Conservation (phyloP, 2,329 filamentous ascomycete species). For the Diaporthe capsici region DNA sequence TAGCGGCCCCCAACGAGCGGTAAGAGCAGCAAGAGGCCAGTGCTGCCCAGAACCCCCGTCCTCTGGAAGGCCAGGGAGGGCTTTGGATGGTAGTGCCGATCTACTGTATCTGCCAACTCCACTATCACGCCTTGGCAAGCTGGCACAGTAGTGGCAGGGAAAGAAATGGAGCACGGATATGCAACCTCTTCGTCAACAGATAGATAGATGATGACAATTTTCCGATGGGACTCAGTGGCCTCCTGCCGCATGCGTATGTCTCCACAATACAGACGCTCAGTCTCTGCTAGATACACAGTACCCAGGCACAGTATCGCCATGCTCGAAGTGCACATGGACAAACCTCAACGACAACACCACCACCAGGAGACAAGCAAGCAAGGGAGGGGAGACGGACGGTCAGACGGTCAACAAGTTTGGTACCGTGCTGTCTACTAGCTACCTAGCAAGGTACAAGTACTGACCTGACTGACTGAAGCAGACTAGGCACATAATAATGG, state of each 20-base stretch:
- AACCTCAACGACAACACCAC: neutral
- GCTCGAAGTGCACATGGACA: neutral
- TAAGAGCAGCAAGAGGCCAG: constrained; percentile 29
- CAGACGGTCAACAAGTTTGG: constrained; percentile 18
- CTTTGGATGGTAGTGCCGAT: constrained; percentile 32
- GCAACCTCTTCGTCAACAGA: constrained; percentile 33
- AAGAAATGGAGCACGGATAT: constrained; percentile 29
- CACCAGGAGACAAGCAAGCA: neutral
- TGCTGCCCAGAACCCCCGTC: constrained; percentile 12
- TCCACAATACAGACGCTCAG: constrained; percentile 3
- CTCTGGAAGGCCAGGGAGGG: neutral
- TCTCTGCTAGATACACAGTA: neutral
- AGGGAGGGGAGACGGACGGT: neutral
- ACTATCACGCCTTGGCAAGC: constrained; percentile 12
- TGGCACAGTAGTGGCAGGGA: constrained; percentile 11
- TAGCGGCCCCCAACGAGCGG: constrained; percentile 28
- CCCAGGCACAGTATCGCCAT: constrained; percentile 3
- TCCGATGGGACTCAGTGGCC: constrained; percentile 13
- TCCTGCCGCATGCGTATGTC: constrained; percentile 16
- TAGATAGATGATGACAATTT: constrained; percentile 18
- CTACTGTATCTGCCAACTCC: constrained; percentile 28
- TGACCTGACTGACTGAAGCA: neutral
- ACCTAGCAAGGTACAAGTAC: neutral
- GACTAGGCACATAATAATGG: neutral
- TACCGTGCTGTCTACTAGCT: neutral